These are phyloP conservation scores for Coniochaeta sp. DNA, from an alignment of 2,329 filamentous ascomycete genomes.

Conservation along the genomic window DNA sequence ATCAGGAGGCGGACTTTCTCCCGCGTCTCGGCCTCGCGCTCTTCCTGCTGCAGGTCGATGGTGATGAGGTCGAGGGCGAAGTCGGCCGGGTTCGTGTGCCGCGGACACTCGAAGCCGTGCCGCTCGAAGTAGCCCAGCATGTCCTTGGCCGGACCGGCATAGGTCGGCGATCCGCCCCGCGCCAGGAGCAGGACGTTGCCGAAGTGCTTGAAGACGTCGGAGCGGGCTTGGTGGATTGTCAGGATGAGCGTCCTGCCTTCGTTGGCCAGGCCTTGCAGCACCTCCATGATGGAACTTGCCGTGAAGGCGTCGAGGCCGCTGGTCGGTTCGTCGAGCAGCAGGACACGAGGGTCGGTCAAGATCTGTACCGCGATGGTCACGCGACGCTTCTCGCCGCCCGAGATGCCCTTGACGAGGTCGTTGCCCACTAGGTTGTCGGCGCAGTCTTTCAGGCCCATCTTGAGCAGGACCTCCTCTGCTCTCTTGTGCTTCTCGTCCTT, in stretches of 20 bases:
- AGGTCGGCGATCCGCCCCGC: conserved; percentile 60
- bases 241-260: conserved; percentile 68
- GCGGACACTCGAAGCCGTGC: conserved; percentile 57
- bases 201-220: conserved; percentile 64
- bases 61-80: conserved; percentile 73
- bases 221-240: conserved; percentile 73
- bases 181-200: conserved; percentile 65
- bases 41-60: conserved; percentile 61
- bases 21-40: conserved; percentile 54
- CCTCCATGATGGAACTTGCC: conserved; percentile 67
- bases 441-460: conserved; percentile 72
- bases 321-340: conserved; percentile 70
- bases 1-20: conserved; percentile 55
- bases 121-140: conserved; percentile 60
- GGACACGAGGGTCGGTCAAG: conserved; percentile 63
- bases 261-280: conserved; percentile 60
- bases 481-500: conserved; percentile 57
- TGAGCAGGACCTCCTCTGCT: conserved; percentile 64
- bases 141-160: conserved; percentile 51
- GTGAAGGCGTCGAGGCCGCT: conserved; percentile 74
- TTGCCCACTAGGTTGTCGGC: conserved; percentile 68
- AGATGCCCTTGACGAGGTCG: conserved; percentile 69
- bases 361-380: conserved; percentile 74
- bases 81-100: conserved; percentile 68
- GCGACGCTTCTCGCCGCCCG: conserved; percentile 69